These are phyloP conservation scores for Penicillium verrucosum DNA, from an alignment of 2,329 filamentous ascomycete genomes.

Conservation along the genomic window DNA sequence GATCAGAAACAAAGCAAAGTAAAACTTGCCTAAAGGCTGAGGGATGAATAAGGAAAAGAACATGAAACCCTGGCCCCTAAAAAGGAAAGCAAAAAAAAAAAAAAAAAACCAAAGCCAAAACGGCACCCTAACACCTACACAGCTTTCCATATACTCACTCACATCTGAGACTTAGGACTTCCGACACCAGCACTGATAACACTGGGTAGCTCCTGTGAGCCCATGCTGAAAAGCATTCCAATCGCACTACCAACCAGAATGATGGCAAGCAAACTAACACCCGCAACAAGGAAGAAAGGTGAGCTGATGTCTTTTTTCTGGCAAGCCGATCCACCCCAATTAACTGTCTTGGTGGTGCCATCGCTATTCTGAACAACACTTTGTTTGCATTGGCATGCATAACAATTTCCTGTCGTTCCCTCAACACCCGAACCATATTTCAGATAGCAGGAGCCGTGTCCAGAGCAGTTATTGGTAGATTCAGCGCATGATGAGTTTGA, in stretches of 20 bases:
- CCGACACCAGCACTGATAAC: constrained; percentile 95
- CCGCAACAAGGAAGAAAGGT: constrained; percentile 81
- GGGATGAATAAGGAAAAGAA: background rate
- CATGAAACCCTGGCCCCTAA: background rate
- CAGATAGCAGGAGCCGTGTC: constrained; percentile 72
- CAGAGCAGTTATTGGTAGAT: constrained; percentile 74
- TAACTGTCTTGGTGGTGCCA: constrained; percentile 58
- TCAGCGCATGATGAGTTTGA: constrained; percentile 65
- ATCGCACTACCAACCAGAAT: constrained; percentile 68
- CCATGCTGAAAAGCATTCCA: constrained; percentile 76
- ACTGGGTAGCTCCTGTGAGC: constrained; percentile 81
- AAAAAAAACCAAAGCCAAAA: background rate
- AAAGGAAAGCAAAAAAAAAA: background rate
- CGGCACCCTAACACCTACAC: background rate
- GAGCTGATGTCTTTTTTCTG: constrained; percentile 88
- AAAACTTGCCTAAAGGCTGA: background rate
- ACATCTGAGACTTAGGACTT: constrained; percentile 54
- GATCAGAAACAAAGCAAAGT: background rate
- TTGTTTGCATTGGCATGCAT: constrained; percentile 69
- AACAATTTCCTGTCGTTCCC: constrained; percentile 59
- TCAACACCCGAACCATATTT: constrained; percentile 53
- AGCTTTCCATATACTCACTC: constrained; percentile 18
- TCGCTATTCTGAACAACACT: constrained; percentile 50
- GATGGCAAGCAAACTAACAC: constrained; percentile 68
- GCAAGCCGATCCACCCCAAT: constrained; percentile 83